Evolutionary conservation across 2,329 filamentous ascomycete genomes (phyloP).

Genomic region (Colletotrichum brevisporum): DNA sequence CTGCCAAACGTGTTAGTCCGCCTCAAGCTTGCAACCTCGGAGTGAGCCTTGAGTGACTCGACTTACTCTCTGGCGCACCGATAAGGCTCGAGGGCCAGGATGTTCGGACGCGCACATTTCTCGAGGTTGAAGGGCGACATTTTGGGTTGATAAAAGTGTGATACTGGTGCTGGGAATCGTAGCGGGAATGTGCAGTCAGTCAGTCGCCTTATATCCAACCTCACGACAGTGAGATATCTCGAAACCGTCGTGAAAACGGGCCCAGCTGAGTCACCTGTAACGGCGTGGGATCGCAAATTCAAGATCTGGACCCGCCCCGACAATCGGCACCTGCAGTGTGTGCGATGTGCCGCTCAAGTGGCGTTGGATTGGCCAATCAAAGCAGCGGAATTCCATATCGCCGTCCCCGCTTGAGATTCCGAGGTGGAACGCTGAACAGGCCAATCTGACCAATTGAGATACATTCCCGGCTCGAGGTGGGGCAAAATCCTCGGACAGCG

Average conservation of each 20-base stretch:
- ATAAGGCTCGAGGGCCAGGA: conserved; percentile 82
- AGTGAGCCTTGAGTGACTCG: conserved; percentile 11
- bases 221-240: neutral
- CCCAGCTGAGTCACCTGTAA: conserved; percentile 21
- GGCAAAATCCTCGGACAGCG: neutral
- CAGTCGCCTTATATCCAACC: conserved; percentile 26
- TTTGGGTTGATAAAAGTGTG: neutral
- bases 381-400: neutral
- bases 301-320: conserved; percentile 24
- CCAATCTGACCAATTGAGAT: conserved; percentile 9
- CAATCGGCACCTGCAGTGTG: conserved; percentile 17
- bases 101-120: conserved; percentile 83
- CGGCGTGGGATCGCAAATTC: conserved; percentile 9
- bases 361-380: conserved; percentile 15
- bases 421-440: neutral
- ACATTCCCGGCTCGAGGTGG: neutral
- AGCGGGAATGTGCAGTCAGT: neutral
- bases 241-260: conserved; percentile 4
- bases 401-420: conserved; percentile 1
- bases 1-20: conserved; percentile 60
- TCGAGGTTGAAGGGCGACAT: conserved; percentile 80
- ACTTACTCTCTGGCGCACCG: conserved; percentile 85
- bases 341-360: neutral
- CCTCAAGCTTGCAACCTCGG: neutral
- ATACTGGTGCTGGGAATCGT: neutral